A percentile compares a stretch with the other conserved stretches of the same genome.
These are phyloP conservation scores for Hypomyces perniciosus DNA, from an alignment of 2,329 filamentous ascomycete species.

Conservation along the genomic window DNA sequence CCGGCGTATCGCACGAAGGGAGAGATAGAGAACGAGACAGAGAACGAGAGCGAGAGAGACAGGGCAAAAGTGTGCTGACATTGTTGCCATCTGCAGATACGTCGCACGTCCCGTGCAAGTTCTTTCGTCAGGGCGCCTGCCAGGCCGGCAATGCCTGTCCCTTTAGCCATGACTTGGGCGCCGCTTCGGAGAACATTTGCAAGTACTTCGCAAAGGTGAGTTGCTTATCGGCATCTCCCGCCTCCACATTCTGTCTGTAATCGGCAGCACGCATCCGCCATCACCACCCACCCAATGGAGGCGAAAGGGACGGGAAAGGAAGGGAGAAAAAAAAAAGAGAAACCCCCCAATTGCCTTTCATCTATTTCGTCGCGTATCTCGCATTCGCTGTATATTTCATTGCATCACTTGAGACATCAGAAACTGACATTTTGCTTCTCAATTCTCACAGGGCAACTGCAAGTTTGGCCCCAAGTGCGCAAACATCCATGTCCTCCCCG, in stretches of 20 bases:
- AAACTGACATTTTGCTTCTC: constrained; percentile 2
- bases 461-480: constrained; percentile 98
- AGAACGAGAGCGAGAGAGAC: background rate
- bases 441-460: constrained; percentile 72
- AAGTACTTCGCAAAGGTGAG: constrained; percentile 97
- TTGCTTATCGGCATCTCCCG: constrained; percentile 15
- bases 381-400: background rate
- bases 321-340: background rate
- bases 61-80: constrained; percentile 7
- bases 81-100: constrained; percentile 57
- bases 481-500: constrained; percentile 89
- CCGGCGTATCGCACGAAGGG: background rate
- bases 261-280: background rate
- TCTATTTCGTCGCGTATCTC: background rate
- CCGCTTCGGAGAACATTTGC: constrained; percentile 81
- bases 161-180: constrained; percentile 88
- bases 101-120: constrained; percentile 97
- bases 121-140: constrained; percentile 93
- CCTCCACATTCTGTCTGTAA: background rate
- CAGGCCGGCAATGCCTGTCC: constrained; percentile 95
- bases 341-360: background rate
- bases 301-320: too few species aligned
- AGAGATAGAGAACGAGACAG: background rate
- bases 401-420: background rate
- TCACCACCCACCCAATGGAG: too few species aligned